Conservation (phyloP, 2,329 filamentous ascomycete genomes). For the Monosporascus sp. region DNA sequence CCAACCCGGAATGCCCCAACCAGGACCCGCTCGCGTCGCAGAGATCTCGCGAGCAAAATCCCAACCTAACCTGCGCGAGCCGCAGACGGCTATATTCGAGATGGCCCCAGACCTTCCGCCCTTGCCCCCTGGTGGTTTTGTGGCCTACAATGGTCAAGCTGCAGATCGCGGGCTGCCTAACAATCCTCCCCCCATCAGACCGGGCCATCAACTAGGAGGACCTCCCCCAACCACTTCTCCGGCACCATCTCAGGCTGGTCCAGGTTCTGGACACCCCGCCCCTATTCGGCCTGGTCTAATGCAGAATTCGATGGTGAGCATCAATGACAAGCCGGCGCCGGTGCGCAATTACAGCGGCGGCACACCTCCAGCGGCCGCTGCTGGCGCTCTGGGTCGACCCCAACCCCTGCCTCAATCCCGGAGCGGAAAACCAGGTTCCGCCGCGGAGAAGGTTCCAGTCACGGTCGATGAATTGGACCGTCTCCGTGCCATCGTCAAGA, state of each 20-base stretch:
- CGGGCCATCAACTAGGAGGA: constrained; percentile 21
- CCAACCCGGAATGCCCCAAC: constrained; percentile 34
- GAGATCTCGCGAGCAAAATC: constrained; percentile 59
- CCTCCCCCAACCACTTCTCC: constrained; percentile 9
- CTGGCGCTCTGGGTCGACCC: constrained; percentile 30
- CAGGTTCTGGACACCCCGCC: constrained; percentile 50
- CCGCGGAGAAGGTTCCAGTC: constrained; percentile 48
- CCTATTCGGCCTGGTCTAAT: constrained; percentile 60
- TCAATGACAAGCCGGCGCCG: constrained; percentile 54
- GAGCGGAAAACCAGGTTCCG: constrained; percentile 24
- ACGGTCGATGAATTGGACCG: constrained; percentile 74
- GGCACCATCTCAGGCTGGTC: constrained; percentile 19
- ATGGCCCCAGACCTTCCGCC: constrained; percentile 60
- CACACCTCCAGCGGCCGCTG: constrained; percentile 35
- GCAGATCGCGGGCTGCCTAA: constrained; percentile 17
- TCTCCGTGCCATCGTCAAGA: constrained; percentile 63
- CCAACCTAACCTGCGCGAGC: constrained; percentile 60
- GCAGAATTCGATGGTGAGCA: constrained; percentile 50
- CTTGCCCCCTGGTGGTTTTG: constrained; percentile 38
- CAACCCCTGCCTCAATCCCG: constrained; percentile 32
- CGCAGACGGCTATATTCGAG: constrained; percentile 67
- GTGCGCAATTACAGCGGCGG: constrained; percentile 49
- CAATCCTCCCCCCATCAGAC: constrained; percentile 21
- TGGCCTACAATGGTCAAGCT: constrained; percentile 25
- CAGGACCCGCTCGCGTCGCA: constrained; percentile 44